Evolutionary conservation across 2,329 filamentous ascomycete species (phyloP), one percentile per base, ranked within the genome.

Genomic region (Paramyrothecium roridum): DNA sequence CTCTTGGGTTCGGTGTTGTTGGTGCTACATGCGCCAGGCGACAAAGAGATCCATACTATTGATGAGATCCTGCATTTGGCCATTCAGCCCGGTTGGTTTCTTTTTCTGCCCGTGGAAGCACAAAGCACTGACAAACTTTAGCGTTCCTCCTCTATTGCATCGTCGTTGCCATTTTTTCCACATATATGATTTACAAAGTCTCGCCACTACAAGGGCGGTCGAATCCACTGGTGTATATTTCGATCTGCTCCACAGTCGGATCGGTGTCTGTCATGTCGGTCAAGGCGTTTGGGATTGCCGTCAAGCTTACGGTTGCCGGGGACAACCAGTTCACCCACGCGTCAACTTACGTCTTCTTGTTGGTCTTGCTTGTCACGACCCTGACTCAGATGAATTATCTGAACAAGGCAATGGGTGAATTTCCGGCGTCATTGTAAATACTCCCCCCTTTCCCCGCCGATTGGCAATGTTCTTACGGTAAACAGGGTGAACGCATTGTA

Each of bases 381-480:
- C 73, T 99, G 62, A 97, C 93, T 10, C 95, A 99, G 80, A 98
- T 99, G 95, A 99, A 99, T 75, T 99, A 99, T 75, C 96, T 99
- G 76, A 99, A 99, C 81, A 99, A 99, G 75, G 95, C 95, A 8
- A 78, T 99, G 57, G 96, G 91, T 73, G 92, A 96, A 67, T 99
- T 98, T 75, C 93, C 91, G 30, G 97, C 95, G 33, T 96, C 96
- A 65, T 96, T 99, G 93, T 96, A 82, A 71, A 90, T 79, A 22
- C n/a, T 10, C 33, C 13, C 10, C 13, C 13, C 20, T 12, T 8
- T 8, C 21, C 19, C 10, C 22, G 37, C n/a, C 19, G 10, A 51
- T 21, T 13, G 13, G 43, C 26, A n/a, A 60, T 62, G 46, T 65
- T 55, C 19, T 37, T 37, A 37, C n/a, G 17, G 8, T 11, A 48